These are phyloP conservation scores for Stromatinia cepivora DNA, from an alignment of 2,329 filamentous ascomycete species.

Conservation along the genomic window DNA sequence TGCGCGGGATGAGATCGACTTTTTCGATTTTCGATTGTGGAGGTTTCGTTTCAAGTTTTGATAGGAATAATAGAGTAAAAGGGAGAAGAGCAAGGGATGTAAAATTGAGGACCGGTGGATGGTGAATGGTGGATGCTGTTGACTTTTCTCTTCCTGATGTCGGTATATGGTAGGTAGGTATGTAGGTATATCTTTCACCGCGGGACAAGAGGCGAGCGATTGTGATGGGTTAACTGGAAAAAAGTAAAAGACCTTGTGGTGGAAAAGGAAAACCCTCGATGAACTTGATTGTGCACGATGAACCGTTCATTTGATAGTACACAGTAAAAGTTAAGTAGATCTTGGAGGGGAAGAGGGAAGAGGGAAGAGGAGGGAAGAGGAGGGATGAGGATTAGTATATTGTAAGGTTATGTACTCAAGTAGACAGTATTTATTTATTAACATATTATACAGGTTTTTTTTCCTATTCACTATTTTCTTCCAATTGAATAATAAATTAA, in stretches of 20 bases:
- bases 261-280: not conserved
- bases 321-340: not conserved
- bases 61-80: not conserved
- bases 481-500: not conserved
- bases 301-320: not conserved
- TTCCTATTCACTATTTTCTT: not conserved
- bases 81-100: conserved; percentile 11
- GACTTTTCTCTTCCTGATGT: not conserved
- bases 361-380: not conserved
- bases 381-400: not conserved
- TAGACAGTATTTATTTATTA: not conserved
- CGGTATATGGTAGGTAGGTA: not conserved
- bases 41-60: conserved; percentile 19
- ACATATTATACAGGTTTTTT: not conserved
- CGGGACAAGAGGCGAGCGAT: not conserved
- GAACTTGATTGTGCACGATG: not conserved
- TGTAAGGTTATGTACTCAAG: conserved; percentile 3
- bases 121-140: not conserved
- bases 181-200: not conserved
- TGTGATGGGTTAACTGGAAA: not conserved
- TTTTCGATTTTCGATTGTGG: not conserved
- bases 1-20: conserved; percentile 13
- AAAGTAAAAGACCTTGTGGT: not conserved
- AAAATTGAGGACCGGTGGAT: conserved; percentile 13
- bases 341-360: not conserved